Evolutionary conservation across 2,329 filamentous ascomycete species (phyloP).

Genomic region (Cytospora leucostoma): DNA sequence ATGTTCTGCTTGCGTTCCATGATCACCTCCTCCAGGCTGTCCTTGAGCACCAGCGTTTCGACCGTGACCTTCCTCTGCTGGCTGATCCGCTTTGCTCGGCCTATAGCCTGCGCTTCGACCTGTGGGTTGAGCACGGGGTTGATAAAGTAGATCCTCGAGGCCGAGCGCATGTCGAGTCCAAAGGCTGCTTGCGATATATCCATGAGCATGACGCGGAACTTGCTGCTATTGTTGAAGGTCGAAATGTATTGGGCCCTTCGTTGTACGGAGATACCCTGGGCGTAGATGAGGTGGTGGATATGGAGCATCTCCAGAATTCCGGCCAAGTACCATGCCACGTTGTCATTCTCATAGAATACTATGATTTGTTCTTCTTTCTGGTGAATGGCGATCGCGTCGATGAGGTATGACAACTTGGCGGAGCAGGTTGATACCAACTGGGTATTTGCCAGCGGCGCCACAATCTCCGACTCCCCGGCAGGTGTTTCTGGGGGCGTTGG

Average conservation of each 20-base stretch:
- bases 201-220: constrained; percentile 81
- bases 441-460: constrained; percentile 57
- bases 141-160: constrained; percentile 85
- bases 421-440: constrained; percentile 78
- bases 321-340: constrained; percentile 82
- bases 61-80: constrained; percentile 78
- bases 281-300: constrained; percentile 67
- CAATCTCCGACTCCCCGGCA: constrained; percentile 32
- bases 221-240: constrained; percentile 70
- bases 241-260: constrained; percentile 74
- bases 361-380: constrained; percentile 80
- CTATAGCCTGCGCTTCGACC: constrained; percentile 88
- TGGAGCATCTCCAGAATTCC: constrained; percentile 75
- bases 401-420: constrained; percentile 82
- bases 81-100: constrained; percentile 84
- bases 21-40: constrained; percentile 84
- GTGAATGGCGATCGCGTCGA: constrained; percentile 70
- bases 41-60: constrained; percentile 79
- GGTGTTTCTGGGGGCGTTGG: constrained; percentile 29
- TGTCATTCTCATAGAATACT: constrained; percentile 89
- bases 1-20: constrained; percentile 72
- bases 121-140: constrained; percentile 84
- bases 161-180: constrained; percentile 80
- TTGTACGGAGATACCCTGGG: constrained; percentile 60
- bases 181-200: constrained; percentile 88